Evolutionary conservation across 495 filamentous ascomycete species (phyloP).

Genomic region (Wilcoxina mikolae): DNA sequence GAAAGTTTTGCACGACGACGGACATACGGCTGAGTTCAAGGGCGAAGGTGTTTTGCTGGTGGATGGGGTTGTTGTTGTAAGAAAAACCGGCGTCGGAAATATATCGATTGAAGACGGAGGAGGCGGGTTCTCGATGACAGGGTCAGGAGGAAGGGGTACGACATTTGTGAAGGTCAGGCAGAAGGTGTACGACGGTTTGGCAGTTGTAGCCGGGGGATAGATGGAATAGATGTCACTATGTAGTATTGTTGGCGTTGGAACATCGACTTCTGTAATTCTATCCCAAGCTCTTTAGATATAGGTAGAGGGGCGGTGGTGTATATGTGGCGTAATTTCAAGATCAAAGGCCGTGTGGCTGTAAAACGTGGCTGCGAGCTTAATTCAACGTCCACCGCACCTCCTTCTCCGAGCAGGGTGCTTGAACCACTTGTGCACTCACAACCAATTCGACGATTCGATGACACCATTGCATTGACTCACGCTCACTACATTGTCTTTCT

Average conservation of each 20-base stretch:
- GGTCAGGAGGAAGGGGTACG: constrained; percentile 30
- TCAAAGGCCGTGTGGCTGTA: no score
- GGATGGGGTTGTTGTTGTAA: constrained; percentile 71
- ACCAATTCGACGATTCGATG: background rate
- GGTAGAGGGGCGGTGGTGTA: no score
- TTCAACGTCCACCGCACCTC: no score
- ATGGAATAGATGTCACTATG: no score
- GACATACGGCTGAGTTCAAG: constrained; percentile 80
- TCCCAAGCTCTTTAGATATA: no score
- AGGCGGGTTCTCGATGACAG: constrained; percentile 37
- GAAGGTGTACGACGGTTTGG: constrained; percentile 71
- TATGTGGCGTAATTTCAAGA: no score
- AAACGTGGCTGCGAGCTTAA: no score
- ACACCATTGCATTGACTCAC: background rate
- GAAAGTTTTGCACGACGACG: constrained; percentile 62
- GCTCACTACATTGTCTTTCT: background rate
- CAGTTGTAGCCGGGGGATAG: constrained; percentile 60
- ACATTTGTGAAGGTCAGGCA: constrained; percentile 60
- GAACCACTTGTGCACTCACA: no score
- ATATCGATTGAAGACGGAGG: constrained; percentile 70
- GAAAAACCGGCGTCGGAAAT: constrained; percentile 70
- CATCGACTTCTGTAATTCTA: no score
- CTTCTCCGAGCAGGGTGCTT: no score
- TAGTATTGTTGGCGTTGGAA: no score
- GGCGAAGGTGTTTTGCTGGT: constrained; percentile 87